phyloP scores from a whole-genome alignment of 805 yeast species.

The Debaryomyces maramus region DNA sequence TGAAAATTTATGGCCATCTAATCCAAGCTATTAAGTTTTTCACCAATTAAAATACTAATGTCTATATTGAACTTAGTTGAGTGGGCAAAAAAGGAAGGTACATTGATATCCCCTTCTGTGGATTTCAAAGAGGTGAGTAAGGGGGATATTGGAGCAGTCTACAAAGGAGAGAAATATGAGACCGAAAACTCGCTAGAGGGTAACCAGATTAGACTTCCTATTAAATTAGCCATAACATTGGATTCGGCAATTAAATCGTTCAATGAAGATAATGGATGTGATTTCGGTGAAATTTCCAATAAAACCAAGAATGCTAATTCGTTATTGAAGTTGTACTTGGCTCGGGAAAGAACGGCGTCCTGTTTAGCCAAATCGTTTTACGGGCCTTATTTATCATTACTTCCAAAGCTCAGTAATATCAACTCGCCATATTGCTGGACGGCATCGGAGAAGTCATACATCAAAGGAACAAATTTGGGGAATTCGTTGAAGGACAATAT shows the following conservation, averaged over 20 bases:
- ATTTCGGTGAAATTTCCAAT: slow-evolving; percentile 7
- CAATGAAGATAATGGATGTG: slow-evolving; percentile 7
- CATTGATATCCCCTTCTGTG: slow-evolving; percentile 22
- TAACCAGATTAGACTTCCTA: slow-evolving; percentile 19
- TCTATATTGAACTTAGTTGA: slow-evolving; percentile 16
- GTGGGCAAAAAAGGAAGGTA: slow-evolving; percentile 37
- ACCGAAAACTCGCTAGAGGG: slow-evolving; percentile 7
- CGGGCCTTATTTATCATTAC: slow-evolving; percentile 28
- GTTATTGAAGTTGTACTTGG: slow-evolving; percentile 36
- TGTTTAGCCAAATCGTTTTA: slow-evolving; percentile 20
- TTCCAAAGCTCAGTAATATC: slow-evolving; percentile 41
- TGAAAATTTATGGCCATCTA: too few relatives aligned
- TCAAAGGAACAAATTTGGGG: slow-evolving; percentile 73
- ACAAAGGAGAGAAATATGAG: slow-evolving; percentile 4
- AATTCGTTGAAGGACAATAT: slow-evolving; percentile 51
- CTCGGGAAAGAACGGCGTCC: slow-evolving; percentile 24
- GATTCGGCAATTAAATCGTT: slow-evolving; percentile 25
- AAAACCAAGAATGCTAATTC: slow-evolving; percentile 26
- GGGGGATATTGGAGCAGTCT: slow-evolving; percentile 29
- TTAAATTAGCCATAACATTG: slow-evolving; percentile 19
- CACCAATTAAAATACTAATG: neutral
- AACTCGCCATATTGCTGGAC: slow-evolving; percentile 72
- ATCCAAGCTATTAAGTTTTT: too few relatives aligned
- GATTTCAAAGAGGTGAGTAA: slow-evolving; percentile 20
- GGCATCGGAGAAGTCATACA: slow-evolving; percentile 45